A percentile compares a stretch with the other conserved stretches of the same genome.
phyloP scores from a whole-genome alignment of 164 flowering plant species.

The Berberis vulgaris region DNA sequence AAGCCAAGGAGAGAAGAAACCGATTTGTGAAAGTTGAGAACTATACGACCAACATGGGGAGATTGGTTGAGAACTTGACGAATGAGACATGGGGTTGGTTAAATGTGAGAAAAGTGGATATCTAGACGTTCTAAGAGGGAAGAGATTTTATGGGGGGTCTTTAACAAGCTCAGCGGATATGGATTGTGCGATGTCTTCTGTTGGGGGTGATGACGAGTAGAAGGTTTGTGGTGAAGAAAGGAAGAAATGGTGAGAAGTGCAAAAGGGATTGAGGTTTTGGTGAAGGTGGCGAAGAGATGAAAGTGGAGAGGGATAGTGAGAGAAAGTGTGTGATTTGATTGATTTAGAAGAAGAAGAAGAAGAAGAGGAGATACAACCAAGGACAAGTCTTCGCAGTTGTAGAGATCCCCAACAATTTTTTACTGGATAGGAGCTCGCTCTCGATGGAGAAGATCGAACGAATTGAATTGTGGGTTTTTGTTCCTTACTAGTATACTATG shows the following conservation, averaged over 20 bases:
- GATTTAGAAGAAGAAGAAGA: conserved; percentile 3
- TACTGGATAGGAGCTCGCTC: no score
- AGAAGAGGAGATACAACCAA: conserved; percentile 22
- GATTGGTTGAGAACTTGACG: conserved; percentile 46
- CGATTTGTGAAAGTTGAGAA: conserved; percentile 57
- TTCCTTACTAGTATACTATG: no score
- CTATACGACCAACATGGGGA: conserved; percentile 65
- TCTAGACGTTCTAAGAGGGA: conserved; percentile 50
- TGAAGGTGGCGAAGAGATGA: conserved; percentile 1
- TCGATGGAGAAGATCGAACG: no score
- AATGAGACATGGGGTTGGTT: conserved; percentile 35
- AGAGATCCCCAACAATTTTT: conserved; percentile 6
- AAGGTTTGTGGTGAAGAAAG: background rate
- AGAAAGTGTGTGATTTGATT: conserved; percentile 2
- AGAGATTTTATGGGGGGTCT: conserved; percentile 32
- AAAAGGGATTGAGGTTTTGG: background rate
- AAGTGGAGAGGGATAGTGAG: conserved; percentile 12
- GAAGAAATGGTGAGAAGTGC: background rate
- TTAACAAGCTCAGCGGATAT: conserved; percentile 59
- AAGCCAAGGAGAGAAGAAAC: conserved; percentile 34
- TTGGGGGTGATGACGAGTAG: background rate
- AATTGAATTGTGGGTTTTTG: no score
- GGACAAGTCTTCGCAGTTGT: conserved; percentile 34
- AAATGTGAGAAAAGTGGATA: conserved; percentile 55
- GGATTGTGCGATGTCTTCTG: conserved; percentile 29